Evolutionary conservation across 441 rosid species (phyloP), one percentile per base, ranked within the genome.

Genomic region (Viola pubescens): DNA sequence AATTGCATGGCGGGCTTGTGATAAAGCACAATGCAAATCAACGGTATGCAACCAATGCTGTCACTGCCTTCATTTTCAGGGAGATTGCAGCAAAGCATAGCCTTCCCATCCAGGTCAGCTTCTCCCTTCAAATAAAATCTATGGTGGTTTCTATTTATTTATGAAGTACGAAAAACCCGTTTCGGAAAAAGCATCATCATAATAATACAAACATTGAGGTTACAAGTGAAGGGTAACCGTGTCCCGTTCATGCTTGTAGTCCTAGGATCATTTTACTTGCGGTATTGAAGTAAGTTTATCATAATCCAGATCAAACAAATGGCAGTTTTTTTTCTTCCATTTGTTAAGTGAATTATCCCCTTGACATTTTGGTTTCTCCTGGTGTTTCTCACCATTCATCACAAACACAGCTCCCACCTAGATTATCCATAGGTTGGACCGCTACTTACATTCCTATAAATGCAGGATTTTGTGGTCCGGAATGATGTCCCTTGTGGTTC

Each of bases 1-100:
- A 78, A 83, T 66, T 88, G 86, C 99, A 94, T n/a, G 82, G 97
- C 38, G 98, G 99, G n/a, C 95, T 94, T 16, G 98, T 94, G 48
- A 82, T 94, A 66, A 94, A 94, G 76, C 87, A 87, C 83, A 94
- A 94, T 54, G 99, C 95, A 47, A 94, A 91, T 64, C 99, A 91
- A 66, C 92, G 91, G 10, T 94, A 91, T 55, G 99, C 99, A 66
- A 91, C 99, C 13, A 88, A 94, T 75, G 83, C 96, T 1, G 82
- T 94, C 64, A 91, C 98, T 4, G 70, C 95, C 41, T 91, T 87
- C 67, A 66, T 94, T 59, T 91, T 94, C 67, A 78, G 72, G 74
- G 97, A 94, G 81, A 85, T 91, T 66, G 99, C 97, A 5, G 52
- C 44, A 54, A 85, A 77, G 67, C 88, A 88, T 61, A 72, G 83